Percentiles rank a stretch among this genome's conserved stretches.
phyloP scores from a whole-genome alignment of 1,284 basidiomycete genomes.

The Cryptococcus sp. region DNA sequence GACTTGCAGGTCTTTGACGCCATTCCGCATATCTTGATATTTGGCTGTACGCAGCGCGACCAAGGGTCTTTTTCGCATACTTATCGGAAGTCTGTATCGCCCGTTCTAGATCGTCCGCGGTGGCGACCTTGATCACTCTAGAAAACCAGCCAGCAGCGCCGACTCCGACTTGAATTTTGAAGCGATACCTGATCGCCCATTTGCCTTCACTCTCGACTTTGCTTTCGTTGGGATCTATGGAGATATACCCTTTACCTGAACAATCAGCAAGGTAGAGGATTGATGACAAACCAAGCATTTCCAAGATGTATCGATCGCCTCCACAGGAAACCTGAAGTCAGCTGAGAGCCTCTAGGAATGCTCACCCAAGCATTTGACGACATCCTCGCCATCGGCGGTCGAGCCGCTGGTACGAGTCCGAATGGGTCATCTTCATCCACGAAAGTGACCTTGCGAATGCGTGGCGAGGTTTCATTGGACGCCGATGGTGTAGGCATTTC shows the following conservation, averaged over 20 bases:
- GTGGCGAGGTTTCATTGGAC: neutral
- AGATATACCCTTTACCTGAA: slow-evolving; percentile 61
- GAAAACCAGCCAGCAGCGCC: slow-evolving; percentile 8
- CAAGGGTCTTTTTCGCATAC: slow-evolving; percentile 24
- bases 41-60: slow-evolving; percentile 15
- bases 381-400: slow-evolving; percentile 53
- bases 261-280: slow-evolving; percentile 1
- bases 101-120: slow-evolving; percentile 26
- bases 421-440: slow-evolving; percentile 78
- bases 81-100: slow-evolving; percentile 49
- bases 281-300: slow-evolving; percentile 58
- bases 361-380: slow-evolving; percentile 51
- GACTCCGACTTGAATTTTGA: slow-evolving; percentile 17
- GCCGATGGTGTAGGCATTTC: slow-evolving; percentile 23
- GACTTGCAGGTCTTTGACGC: slow-evolving; percentile 64
- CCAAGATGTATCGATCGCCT: slow-evolving; percentile 66
- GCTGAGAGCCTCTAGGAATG: slow-evolving; percentile 44
- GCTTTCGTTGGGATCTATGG: slow-evolving; percentile 54
- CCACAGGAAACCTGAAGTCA: slow-evolving; percentile 75
- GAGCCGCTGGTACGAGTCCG: slow-evolving; percentile 25
- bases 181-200: slow-evolving; percentile 22
- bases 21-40: slow-evolving; percentile 66
- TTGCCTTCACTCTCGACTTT: neutral
- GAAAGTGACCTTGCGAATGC: slow-evolving; percentile 58
- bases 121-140: slow-evolving; percentile 14